These are phyloP conservation scores for Yarrowia hollandica DNA, from an alignment of 805 yeast genomes.

Conservation along the genomic window DNA sequence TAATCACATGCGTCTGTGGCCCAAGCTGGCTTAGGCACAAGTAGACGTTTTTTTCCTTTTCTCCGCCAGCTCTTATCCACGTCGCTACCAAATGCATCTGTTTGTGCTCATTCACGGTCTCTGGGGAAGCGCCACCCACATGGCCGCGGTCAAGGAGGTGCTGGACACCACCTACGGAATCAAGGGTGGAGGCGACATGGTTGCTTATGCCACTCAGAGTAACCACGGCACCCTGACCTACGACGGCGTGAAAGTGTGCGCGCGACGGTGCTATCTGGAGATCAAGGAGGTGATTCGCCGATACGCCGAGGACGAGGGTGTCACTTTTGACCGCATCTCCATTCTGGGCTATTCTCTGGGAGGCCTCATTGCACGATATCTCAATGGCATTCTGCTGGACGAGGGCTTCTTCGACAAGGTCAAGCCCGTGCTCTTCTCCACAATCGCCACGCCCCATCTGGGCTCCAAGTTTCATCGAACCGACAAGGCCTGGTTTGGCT, in stretches of 20 bases:
- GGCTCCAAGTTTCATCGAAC: slow-evolving; percentile 54
- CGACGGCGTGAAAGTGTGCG: slow-evolving; percentile 74
- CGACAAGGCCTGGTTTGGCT: slow-evolving; percentile 38
- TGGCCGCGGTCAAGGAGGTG: slow-evolving; percentile 50
- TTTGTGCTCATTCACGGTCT: slow-evolving; percentile 76
- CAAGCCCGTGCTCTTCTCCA: slow-evolving; percentile 61
- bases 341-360: slow-evolving; percentile 87
- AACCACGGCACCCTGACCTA: slow-evolving; percentile 75
- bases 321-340: slow-evolving; percentile 60
- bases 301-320: slow-evolving; percentile 38
- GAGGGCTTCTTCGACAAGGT: slow-evolving; percentile 55
- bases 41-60: neutral
- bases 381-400: slow-evolving; percentile 64
- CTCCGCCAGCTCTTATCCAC: too few species aligned
- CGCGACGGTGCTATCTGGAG: slow-evolving; percentile 42
- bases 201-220: slow-evolving; percentile 49
- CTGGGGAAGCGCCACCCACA: slow-evolving; percentile 67
- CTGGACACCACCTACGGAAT: slow-evolving; percentile 41
- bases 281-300: slow-evolving; percentile 45
- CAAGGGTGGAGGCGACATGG: slow-evolving; percentile 40
- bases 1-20: slow-evolving; percentile 23
- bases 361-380: slow-evolving; percentile 78
- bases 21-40: slow-evolving; percentile 19
- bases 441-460: slow-evolving; percentile 80
- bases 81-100: slow-evolving; percentile 58